Conservation (phyloP, 1,139 yeast species). For the Debaryomyces singareniensis region DNA sequence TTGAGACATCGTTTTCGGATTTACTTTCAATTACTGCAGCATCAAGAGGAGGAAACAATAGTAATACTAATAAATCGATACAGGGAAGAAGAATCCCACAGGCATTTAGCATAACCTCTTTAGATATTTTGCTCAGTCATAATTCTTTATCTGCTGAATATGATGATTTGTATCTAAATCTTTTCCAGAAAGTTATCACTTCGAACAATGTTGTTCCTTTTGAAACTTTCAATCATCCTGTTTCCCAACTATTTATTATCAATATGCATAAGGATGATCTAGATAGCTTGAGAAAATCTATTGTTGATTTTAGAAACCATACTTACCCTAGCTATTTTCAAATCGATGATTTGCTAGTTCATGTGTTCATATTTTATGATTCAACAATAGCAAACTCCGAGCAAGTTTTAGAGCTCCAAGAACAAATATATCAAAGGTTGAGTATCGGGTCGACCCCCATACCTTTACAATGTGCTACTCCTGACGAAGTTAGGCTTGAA, state of each 20-base stretch:
- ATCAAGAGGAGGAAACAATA: conserved; percentile 2
- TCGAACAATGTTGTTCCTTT: conserved; percentile 65
- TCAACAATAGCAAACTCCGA: conserved; percentile 19
- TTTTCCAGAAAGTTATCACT: conserved; percentile 57
- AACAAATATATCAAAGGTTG: conserved; percentile 18
- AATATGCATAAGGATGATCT: conserved; percentile 43
- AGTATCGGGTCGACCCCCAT: conserved; percentile 23
- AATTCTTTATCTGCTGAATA: conserved; percentile 6
- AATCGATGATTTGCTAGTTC: conserved; percentile 47
- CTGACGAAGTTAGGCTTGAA: conserved; percentile 8
- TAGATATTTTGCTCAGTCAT: conserved; percentile 27
- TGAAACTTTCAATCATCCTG: conserved; percentile 88
- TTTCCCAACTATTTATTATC: conserved; percentile 67
- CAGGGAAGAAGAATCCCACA: conserved; percentile 14
- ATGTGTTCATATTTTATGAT: conserved; percentile 37
- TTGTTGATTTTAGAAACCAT: conserved; percentile 38
- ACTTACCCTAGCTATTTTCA: conserved; percentile 55
- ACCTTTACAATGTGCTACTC: conserved; percentile 13
- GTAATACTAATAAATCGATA: conserved; percentile 2
- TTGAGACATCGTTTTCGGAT: conserved; percentile 38
- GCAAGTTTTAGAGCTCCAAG: conserved; percentile 29
- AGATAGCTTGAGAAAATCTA: conserved; percentile 32
- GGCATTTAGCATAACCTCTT: conserved; percentile 35
- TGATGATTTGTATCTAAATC: conserved; percentile 44
- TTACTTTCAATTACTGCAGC: conserved; percentile 28